Evolutionary conservation across 1,284 basidiomycete species (phyloP), one percentile per base, ranked within the genome.

Genomic region (Fomitopsis schrenkii): DNA sequence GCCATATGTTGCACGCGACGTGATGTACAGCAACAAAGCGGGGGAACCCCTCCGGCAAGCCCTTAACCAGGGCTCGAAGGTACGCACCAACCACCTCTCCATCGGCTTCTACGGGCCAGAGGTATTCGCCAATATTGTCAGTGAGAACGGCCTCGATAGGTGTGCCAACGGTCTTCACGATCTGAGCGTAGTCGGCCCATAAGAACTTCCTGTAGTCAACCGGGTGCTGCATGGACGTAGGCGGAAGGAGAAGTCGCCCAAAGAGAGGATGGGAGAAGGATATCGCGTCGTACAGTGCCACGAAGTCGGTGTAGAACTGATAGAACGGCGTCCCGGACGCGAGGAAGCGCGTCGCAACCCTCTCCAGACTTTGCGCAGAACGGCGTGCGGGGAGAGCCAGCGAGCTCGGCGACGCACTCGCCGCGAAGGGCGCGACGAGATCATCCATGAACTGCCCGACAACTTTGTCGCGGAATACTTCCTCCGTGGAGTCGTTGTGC

Each of bases 301-400:
- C 80, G 66, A 98, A 90, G 73, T 98, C 95, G 33, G 92, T 93
- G 78, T 96, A 99, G 71, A 93, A 93, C 72, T 97, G 95, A 78
- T 90, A 98, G 80, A 97, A 98, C 0, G 94, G 93, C 0, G 85
- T 87, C 1, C 80, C 79, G 2, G 78, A 55, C 0, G 89, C 87
- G 7, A 95, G 83, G 75, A 92, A 90, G 9, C 79, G 78, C 10
- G 71, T 67, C 1, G 91, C 80, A 2, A 83, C 85, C 7, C 74
- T 69, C 68, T 95, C 93, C 45, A 95, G 74, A 52, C 56, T 63
- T 40, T 64, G 62, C 2, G 59, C 22, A 3, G 62, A 55, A 41
- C 59, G 58, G 1, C 58, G 45, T 30, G 62, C 58, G 7, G 58
- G 66, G 60, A 56, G 70, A 54, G 30, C 94, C 82, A 17, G 63